phyloP scores from a whole-genome alignment of 805 yeast genomes.

The Sporopachydermia quercuum region DNA sequence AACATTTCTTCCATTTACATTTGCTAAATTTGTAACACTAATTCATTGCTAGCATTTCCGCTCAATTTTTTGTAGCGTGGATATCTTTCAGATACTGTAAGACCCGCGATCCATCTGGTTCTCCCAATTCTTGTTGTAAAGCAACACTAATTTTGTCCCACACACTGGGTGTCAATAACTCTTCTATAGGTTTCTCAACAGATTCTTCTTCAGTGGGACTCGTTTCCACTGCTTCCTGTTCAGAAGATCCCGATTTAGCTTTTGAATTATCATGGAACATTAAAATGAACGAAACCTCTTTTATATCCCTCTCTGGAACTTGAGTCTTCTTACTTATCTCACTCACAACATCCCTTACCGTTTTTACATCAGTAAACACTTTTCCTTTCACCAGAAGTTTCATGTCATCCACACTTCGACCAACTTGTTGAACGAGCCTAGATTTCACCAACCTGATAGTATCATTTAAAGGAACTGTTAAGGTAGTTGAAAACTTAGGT shows the following conservation, averaged over 20 bases:
- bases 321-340: conserved; percentile 5
- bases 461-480: conserved; percentile 11
- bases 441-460: conserved; percentile 22
- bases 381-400: conserved; percentile 47
- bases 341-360: conserved; percentile 19
- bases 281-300: conserved; percentile 26
- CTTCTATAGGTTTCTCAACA: neutral
- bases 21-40: no score
- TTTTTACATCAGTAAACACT: conserved; percentile 38
- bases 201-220: no score
- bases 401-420: conserved; percentile 22
- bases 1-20: no score
- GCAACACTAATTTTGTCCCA: conserved; percentile 29
- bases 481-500: neutral
- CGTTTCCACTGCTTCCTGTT: conserved; percentile 2
- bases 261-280: conserved; percentile 20
- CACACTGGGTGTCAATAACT: conserved; percentile 2
- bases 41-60: no score
- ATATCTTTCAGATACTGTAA: neutral
- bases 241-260: conserved; percentile 2
- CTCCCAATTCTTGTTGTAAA: conserved; percentile 22
- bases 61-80: no score
- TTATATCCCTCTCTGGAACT: conserved; percentile 6
- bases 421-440: conserved; percentile 14
- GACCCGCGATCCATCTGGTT: conserved; percentile 9